Evolutionary conservation across 2,329 filamentous ascomycete genomes (phyloP).

Genomic region (Chaetomiaceae sp.): DNA sequence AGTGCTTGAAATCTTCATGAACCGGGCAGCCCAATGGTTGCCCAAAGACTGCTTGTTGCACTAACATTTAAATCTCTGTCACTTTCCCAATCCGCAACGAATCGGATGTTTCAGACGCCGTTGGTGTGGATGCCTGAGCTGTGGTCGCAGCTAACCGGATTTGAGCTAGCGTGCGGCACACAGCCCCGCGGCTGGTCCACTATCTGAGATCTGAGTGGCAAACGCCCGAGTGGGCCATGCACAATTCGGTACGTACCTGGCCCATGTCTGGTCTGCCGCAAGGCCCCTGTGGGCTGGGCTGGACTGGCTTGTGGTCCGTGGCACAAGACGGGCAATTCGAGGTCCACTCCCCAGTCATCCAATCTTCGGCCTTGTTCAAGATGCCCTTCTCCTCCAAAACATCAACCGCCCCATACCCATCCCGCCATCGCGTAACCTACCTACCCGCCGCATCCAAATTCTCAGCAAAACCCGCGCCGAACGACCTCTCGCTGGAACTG

Average conservation of each 20-base stretch:
- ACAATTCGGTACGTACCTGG: not conserved
- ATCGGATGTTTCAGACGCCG: conserved; percentile 6
- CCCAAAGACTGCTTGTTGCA: conserved; percentile 2
- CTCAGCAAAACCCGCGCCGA: not conserved
- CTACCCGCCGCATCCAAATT: conserved; percentile 5
- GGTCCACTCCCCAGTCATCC: conserved; percentile 24
- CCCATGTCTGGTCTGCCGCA: too few species aligned
- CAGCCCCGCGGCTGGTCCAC: not conserved
- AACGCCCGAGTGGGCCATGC: not conserved
- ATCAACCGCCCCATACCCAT: not conserved
- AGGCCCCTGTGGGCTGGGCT: too few species aligned
- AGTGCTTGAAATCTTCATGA: too few species aligned
- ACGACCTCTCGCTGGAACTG: not conserved
- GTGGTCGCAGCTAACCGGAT: not conserved
- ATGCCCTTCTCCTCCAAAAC: conserved; percentile 17
- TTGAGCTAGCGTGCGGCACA: not conserved
- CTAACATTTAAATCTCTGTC: conserved; percentile 20
- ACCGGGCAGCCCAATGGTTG: not conserved
- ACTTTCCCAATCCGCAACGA: conserved; percentile 3
- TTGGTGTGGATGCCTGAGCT: not conserved
- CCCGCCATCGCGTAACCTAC: conserved; percentile 8
- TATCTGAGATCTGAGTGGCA: not conserved
- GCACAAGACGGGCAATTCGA: conserved; percentile 21
- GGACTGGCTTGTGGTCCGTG: not conserved
- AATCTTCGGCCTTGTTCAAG: conserved; percentile 19